These are phyloP conservation scores for Trichocomaceae sp. DNA, from an alignment of 2,329 filamentous ascomycete species.

Conservation along the genomic window DNA sequence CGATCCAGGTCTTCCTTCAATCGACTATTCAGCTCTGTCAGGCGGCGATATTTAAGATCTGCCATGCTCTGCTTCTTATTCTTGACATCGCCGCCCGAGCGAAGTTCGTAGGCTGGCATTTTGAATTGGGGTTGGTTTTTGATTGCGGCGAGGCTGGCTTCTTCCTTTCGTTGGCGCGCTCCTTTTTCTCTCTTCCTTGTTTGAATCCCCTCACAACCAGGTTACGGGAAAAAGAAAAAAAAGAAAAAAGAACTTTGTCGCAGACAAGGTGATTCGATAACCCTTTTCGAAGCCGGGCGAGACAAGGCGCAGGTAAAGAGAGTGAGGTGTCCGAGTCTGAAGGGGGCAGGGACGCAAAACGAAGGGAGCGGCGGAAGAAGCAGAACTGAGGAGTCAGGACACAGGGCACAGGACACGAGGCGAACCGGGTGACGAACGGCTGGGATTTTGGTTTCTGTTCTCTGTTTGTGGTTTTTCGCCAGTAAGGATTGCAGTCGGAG, in stretches of 20 bases:
- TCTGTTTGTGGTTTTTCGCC: background rate
- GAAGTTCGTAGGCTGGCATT: conserved; percentile 59
- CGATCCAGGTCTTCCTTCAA: conserved; percentile 93
- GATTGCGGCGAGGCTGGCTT: conserved; percentile 14
- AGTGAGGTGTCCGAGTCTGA: conserved; percentile 10
- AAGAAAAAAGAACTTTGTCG: too few relatives aligned
- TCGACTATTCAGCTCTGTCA: conserved; percentile 95
- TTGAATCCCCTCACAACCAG: background rate
- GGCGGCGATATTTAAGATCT: conserved; percentile 88
- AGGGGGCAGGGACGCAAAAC: conserved; percentile 8
- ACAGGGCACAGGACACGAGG: background rate
- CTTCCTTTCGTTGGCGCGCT: conserved; percentile 15
- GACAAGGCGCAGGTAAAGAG: conserved; percentile 5
- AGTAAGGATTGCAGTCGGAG: background rate
- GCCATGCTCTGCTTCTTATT: conserved; percentile 99
- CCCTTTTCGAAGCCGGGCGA: background rate
- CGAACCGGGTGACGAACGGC: conserved; percentile 3
- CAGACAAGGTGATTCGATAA: conserved; percentile 1
- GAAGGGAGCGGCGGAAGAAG: conserved; percentile 8
- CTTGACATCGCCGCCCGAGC: conserved; percentile 59
- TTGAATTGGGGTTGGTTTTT: conserved; percentile 32
- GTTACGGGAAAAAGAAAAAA: background rate
- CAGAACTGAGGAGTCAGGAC: background rate
- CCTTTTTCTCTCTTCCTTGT: background rate
- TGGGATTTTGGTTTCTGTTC: background rate